phyloP scores from a whole-genome alignment of 306 rosid species.

The Bauhinia variegata region DNA sequence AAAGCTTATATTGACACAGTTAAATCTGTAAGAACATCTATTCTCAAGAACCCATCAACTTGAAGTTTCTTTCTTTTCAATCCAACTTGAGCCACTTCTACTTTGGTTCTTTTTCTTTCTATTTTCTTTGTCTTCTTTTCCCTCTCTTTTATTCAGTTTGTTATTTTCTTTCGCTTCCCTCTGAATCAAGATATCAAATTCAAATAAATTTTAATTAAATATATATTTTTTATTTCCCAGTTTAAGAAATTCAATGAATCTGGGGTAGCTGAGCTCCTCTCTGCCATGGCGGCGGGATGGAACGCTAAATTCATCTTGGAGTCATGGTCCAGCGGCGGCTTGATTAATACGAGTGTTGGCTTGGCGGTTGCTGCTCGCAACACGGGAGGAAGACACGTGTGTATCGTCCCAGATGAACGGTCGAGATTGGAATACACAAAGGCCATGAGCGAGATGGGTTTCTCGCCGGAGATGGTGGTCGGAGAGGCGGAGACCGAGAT shows the following conservation, averaged over 20 bases:
- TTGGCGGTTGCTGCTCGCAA: conserved; percentile 74
- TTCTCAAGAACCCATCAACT: neutral
- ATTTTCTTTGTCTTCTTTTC: neutral
- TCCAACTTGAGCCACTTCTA: neutral
- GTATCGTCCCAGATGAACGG: conserved; percentile 71
- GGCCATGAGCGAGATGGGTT: conserved; percentile 47
- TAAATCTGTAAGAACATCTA: conserved; percentile 58
- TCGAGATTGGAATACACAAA: conserved; percentile 50
- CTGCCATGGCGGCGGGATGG: conserved; percentile 94
- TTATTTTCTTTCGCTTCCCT: neutral
- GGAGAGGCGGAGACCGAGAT: conserved; percentile 51
- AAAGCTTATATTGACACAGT: conserved; percentile 80
- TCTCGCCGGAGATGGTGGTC: conserved; percentile 54
- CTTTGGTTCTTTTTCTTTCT: no score
- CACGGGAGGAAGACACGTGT: conserved; percentile 79
- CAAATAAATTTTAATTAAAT: neutral
- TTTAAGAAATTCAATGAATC: conserved; percentile 61
- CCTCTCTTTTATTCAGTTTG: no score
- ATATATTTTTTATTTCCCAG: conserved; percentile 29
- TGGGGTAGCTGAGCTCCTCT: conserved; percentile 76
- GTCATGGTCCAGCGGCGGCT: conserved; percentile 53
- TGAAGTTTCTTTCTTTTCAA: neutral
- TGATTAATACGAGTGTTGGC: conserved; percentile 70
- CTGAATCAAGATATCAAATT: neutral
- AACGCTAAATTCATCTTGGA: conserved; percentile 74